phyloP scores from a whole-genome alignment of 495 filamentous ascomycete genomes.

The Penicillium odoratum region DNA sequence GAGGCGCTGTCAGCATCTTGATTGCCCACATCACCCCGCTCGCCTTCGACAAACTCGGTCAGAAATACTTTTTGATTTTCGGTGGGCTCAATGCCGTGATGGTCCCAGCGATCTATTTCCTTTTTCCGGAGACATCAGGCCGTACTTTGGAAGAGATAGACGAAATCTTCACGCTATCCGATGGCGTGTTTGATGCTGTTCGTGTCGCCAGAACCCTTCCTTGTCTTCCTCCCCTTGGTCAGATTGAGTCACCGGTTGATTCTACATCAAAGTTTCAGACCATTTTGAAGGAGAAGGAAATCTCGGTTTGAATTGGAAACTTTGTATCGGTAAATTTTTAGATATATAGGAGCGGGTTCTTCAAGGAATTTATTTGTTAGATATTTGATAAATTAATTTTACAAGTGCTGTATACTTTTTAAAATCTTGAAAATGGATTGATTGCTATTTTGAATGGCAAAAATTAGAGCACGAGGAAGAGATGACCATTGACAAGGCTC shows the following conservation, averaged over 20 bases:
- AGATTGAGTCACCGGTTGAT: not conserved
- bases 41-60: conserved; percentile 17
- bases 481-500: too few species aligned
- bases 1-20: conserved; percentile 38
- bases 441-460: too few species aligned
- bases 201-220: conserved; percentile 14
- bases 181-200: conserved; percentile 14
- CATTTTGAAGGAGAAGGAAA: conserved; percentile 1
- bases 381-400: not conserved
- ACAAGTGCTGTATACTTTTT: too few species aligned
- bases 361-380: not conserved
- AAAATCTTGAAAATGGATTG: too few species aligned
- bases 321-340: not conserved
- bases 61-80: conserved; percentile 25
- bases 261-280: not conserved
- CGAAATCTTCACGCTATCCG: conserved; percentile 43
- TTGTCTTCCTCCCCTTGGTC: not conserved
- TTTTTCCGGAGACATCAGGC: conserved; percentile 57
- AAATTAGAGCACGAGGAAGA: too few species aligned
- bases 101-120: conserved; percentile 26
- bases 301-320: not conserved
- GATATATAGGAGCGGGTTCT: not conserved
- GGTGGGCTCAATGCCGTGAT: conserved; percentile 19
- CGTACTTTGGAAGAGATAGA: conserved; percentile 57
- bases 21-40: conserved; percentile 26